Percentiles rank a stretch among this genome's conserved stretches.
phyloP scores from a whole-genome alignment of 129 eudicot species.

The Deinandra increscens region DNA sequence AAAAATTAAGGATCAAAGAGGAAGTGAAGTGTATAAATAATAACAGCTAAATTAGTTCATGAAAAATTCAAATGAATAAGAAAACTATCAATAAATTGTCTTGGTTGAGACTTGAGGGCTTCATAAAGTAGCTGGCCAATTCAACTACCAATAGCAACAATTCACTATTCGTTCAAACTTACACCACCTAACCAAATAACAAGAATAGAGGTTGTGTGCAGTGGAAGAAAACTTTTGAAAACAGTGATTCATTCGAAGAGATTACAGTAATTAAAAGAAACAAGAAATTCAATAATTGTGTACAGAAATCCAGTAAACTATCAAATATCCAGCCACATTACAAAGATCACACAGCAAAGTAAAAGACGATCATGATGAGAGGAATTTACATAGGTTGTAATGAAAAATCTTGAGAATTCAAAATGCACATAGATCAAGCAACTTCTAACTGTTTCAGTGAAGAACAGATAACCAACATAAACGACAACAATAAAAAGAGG shows the following conservation, averaged over 20 bases:
- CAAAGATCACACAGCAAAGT: not conserved
- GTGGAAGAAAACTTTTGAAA: not conserved
- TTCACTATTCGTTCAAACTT: constrained; percentile 13
- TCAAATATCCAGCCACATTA: not conserved
- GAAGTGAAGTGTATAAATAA: not conserved
- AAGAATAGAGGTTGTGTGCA: not conserved
- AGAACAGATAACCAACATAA: not conserved
- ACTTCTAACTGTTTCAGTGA: not conserved
- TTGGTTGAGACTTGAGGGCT: not conserved
- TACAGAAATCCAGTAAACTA: not conserved
- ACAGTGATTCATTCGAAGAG: not conserved
- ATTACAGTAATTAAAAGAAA: not conserved
- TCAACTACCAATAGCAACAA: constrained; percentile 19
- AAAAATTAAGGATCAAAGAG: not conserved
- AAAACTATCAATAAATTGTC: not conserved
- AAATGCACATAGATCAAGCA: not conserved
- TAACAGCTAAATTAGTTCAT: not conserved
- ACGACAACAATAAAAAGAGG: not conserved
- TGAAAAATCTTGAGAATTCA: not conserved
- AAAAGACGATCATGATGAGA: no score
- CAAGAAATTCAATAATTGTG: constrained; percentile 3
- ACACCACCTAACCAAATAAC: constrained; percentile 2
- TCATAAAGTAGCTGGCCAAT: constrained; percentile 18
- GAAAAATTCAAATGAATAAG: not conserved
- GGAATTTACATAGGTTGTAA: not conserved